A percentile compares a stretch with the other conserved stretches of the same genome.
phyloP scores from a whole-genome alignment of 2,329 filamentous ascomycete species.

The Pezicula carpinea region DNA sequence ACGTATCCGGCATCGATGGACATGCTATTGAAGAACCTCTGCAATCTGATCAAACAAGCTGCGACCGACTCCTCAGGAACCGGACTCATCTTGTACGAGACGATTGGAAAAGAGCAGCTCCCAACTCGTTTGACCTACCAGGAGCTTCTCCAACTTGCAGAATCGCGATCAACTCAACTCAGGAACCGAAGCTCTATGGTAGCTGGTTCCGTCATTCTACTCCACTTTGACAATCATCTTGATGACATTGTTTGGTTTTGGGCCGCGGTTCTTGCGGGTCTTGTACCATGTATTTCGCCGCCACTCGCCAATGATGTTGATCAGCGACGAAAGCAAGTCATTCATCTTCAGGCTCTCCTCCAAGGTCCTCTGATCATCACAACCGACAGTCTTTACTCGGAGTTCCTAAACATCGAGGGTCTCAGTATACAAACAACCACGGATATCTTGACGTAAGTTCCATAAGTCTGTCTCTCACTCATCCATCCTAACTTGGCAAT shows the following conservation, averaged over 20 bases:
- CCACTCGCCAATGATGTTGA: conserved; percentile 26
- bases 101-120: too few species aligned
- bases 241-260: conserved; percentile 38
- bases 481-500: neutral
- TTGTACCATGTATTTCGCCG: conserved; percentile 33
- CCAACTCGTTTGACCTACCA: neutral
- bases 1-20: too few species aligned
- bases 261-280: conserved; percentile 32
- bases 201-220: conserved; percentile 12
- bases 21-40: too few species aligned
- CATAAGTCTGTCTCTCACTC: neutral
- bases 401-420: conserved; percentile 14
- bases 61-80: too few species aligned
- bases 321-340: conserved; percentile 26
- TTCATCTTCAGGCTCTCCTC: conserved; percentile 22
- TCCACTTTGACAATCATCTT: conserved; percentile 33
- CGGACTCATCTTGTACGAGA: too few species aligned
- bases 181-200: too few species aligned
- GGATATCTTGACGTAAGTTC: neutral
- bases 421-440: conserved; percentile 10
- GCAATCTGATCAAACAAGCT: too few species aligned
- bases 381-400: conserved; percentile 7
- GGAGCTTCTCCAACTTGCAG: neutral
- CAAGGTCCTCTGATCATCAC: conserved; percentile 24
- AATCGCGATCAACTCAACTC: neutral